Conservation (phyloP, 2,329 filamentous ascomycete species). For the Claviceps paspali region DNA sequence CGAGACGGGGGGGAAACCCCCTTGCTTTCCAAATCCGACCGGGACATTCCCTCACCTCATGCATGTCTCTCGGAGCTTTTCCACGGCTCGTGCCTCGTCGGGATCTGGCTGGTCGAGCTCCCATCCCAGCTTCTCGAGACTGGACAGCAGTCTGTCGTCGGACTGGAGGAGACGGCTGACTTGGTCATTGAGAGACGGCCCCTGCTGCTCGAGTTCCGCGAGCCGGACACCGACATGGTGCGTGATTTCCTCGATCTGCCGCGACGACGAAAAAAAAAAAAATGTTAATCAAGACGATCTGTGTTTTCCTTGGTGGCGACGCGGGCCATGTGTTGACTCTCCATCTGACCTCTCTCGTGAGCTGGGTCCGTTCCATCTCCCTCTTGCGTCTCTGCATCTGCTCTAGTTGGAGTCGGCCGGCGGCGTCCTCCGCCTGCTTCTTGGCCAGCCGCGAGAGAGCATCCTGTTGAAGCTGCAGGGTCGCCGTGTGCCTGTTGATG, state of each 20-base stretch:
- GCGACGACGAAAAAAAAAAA: neutral
- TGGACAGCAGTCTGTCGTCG: conserved; percentile 50
- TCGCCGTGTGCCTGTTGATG: conserved; percentile 48
- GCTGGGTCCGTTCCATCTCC: conserved; percentile 24
- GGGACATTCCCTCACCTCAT: no score
- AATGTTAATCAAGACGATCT: neutral
- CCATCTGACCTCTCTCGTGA: conserved; percentile 25
- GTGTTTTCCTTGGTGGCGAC: no score
- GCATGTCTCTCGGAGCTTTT: conserved; percentile 43
- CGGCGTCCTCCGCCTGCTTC: conserved; percentile 17
- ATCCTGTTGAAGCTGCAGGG: conserved; percentile 45
- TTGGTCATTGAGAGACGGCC: conserved; percentile 30
- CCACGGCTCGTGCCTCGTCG: conserved; percentile 36
- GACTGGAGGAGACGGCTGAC: conserved; percentile 36
- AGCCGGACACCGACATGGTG: conserved; percentile 30
- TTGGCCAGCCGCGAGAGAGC: conserved; percentile 38
- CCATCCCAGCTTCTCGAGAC: conserved; percentile 49
- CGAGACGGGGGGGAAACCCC: no score
- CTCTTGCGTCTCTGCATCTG: conserved; percentile 13
- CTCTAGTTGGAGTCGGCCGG: conserved; percentile 16
- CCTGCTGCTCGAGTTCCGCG: conserved; percentile 35
- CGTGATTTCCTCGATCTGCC: conserved; percentile 32
- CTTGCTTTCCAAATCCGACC: no score
- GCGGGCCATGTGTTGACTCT: no score
- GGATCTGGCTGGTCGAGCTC: conserved; percentile 39